Base-by-base conservation (phyloP, 2,329 filamentous ascomycete species). In the Septoria petroselini region DNA sequence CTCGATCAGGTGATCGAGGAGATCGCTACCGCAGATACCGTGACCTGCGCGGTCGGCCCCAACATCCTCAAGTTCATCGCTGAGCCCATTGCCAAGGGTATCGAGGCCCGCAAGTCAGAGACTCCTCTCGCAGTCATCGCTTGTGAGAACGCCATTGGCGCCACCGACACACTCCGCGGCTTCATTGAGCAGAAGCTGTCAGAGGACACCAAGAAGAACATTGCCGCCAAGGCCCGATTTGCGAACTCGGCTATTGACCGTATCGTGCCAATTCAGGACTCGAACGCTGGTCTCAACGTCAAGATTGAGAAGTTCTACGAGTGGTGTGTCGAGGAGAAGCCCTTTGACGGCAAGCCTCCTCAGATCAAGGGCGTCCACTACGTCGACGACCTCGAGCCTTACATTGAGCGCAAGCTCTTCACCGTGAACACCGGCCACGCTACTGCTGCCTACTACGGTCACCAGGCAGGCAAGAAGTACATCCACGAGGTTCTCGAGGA, bases 361-460 rank as follows among this genome's bases (percentile, higher is more conserved):
- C 73, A 81, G 14, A 91, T 98, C 65, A 72, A 93, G 59, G 91
- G 91, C 53, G 85, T 97, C 68, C 87, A 95, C 75, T 96, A 88
- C 83, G 93, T 97, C 52, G 83, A 89, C 58, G 80, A 97, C 73
- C 82, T 98, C 23, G 80, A 84, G 67, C 93, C 93, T 50, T 98
- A 91, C 76, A 97, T 98, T 65, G 93, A 98, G 83, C 91, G 93
- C 72, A 98, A 98, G 81, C 84, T 98, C 58, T 98, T 91, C 79
- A 98, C 93, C 17, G 91, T 98, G 80, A 98, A 98, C 81, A 98
- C 93, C 17, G 87, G 90, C 48, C 93, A 98, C 69, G 93, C 93
- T 53, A 95, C 91, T 6, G 91, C 91, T 15, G 91, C 93, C 53
- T 97, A 97, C 80, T 91, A 93, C 71, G 91, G 91, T 48, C 87